Conservation (phyloP, 2,329 filamentous ascomycete genomes). For the Colletotrichum tabaci region DNA sequence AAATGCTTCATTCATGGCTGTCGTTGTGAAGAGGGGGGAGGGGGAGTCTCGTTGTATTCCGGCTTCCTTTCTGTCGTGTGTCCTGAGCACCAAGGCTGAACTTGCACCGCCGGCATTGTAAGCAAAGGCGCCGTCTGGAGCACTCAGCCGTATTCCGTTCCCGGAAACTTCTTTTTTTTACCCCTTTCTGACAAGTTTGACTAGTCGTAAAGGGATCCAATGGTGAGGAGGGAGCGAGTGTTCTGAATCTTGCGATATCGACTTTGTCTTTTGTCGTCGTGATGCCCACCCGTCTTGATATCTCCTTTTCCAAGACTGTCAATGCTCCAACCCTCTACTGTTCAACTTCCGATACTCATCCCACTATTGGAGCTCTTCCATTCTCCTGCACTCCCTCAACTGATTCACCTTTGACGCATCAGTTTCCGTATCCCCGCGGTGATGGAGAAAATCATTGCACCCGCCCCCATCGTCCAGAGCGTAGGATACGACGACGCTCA, state of each 20-base stretch:
- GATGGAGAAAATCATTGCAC: slow-evolving; percentile 13
- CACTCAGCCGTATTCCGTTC: slow-evolving; percentile 11
- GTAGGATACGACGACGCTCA: background rate
- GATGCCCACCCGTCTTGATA: slow-evolving; percentile 4
- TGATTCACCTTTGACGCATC: background rate
- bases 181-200: background rate
- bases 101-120: slow-evolving; percentile 11
- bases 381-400: no score
- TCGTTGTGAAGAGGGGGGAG: no score
- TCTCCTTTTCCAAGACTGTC: background rate
- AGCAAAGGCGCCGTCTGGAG: slow-evolving; percentile 3
- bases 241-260: background rate
- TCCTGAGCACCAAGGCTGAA: slow-evolving; percentile 5
- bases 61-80: background rate
- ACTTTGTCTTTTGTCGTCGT: slow-evolving; percentile 19
- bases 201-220: slow-evolving; percentile 12
- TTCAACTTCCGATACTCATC: background rate
- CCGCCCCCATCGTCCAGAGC: background rate
- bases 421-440: background rate
- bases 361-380: background rate
- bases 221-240: background rate
- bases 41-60: background rate
- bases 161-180: slow-evolving; percentile 10
- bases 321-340: background rate
- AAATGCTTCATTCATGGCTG: background rate